Evolutionary conservation across 352 stramenopile species (phyloP).

Genomic region (Albugo laibachii): DNA sequence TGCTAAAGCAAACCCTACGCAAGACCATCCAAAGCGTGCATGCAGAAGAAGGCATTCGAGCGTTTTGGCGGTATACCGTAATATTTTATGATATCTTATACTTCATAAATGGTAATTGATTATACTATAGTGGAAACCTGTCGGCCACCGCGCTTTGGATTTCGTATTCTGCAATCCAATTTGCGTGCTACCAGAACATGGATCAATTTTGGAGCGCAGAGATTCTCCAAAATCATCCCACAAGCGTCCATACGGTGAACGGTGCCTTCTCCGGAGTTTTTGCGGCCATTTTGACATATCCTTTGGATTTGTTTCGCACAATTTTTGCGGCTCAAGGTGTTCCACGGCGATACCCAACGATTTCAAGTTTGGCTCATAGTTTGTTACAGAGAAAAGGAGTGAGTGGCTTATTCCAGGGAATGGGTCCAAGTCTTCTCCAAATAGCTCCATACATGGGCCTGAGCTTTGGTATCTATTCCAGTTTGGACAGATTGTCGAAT

Average conservation of each 20-base stretch:
- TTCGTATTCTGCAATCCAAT: slow-evolving; percentile 65
- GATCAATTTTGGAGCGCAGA: slow-evolving; percentile 15
- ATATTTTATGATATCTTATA: background rate
- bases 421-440: slow-evolving; percentile 70
- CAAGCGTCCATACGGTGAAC: slow-evolving; percentile 39
- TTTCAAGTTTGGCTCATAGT: slow-evolving; percentile 50
- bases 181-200: slow-evolving; percentile 40
- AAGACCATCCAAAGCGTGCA: slow-evolving; percentile 50
- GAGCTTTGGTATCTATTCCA: slow-evolving; percentile 86
- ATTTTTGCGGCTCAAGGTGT: slow-evolving; percentile 83
- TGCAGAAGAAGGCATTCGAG: slow-evolving; percentile 51
- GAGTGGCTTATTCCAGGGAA: slow-evolving; percentile 80
- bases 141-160: slow-evolving; percentile 59
- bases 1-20: slow-evolving; percentile 21
- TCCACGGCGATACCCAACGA: slow-evolving; percentile 57
- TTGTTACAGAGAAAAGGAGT: slow-evolving; percentile 53
- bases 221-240: slow-evolving; percentile 6
- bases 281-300: slow-evolving; percentile 84
- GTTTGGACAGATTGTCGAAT: slow-evolving; percentile 18
- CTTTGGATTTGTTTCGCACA: slow-evolving; percentile 88
- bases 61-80: slow-evolving; percentile 39
- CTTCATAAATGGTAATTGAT: background rate
- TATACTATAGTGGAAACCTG: slow-evolving; percentile 25
- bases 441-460: slow-evolving; percentile 93
- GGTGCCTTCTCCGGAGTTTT: slow-evolving; percentile 74